These are phyloP conservation scores for Maudiozyma saulgeensis DNA, from an alignment of 805 yeast species.

Conservation along the genomic window DNA sequence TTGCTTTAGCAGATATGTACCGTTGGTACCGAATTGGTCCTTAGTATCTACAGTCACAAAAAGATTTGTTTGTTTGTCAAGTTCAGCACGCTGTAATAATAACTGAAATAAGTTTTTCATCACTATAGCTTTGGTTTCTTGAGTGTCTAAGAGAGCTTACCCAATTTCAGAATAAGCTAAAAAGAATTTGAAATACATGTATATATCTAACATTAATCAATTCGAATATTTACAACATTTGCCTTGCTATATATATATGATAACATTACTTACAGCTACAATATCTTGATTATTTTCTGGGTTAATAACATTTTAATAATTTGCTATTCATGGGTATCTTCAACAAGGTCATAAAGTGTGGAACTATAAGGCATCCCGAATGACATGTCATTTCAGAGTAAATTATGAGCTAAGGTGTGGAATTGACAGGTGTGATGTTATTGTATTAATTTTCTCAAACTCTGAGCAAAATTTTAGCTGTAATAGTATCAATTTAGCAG, in stretches of 20 bases:
- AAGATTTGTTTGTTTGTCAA: slow-evolving; percentile 3
- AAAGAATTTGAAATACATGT: not conserved
- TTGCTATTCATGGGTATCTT: too few species aligned
- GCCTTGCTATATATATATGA: too few species aligned
- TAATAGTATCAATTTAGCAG: not conserved
- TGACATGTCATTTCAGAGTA: not conserved
- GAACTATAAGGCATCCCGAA: not conserved
- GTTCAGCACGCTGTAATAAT: slow-evolving; percentile 22
- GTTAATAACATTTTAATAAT: too few species aligned
- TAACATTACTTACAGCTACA: too few species aligned
- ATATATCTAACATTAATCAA: too few species aligned
- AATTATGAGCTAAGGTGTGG: not conserved
- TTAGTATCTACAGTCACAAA: slow-evolving; percentile 15
- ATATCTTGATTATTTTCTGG: too few species aligned
- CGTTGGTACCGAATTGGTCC: not conserved
- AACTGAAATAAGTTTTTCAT: not conserved
- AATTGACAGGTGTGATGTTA: not conserved
- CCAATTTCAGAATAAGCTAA: not conserved
- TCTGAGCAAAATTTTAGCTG: not conserved
- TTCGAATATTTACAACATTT: too few species aligned
- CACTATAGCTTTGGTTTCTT: not conserved
- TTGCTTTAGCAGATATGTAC: slow-evolving; percentile 12
- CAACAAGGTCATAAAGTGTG: too few species aligned
- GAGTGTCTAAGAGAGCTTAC: not conserved
- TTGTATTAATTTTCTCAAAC: not conserved